Percentiles rank a stretch among this genome's conserved stretches.
Evolutionary conservation across 2,329 filamentous ascomycete species (phyloP).

Genomic region (Colletotrichum sp.): DNA sequence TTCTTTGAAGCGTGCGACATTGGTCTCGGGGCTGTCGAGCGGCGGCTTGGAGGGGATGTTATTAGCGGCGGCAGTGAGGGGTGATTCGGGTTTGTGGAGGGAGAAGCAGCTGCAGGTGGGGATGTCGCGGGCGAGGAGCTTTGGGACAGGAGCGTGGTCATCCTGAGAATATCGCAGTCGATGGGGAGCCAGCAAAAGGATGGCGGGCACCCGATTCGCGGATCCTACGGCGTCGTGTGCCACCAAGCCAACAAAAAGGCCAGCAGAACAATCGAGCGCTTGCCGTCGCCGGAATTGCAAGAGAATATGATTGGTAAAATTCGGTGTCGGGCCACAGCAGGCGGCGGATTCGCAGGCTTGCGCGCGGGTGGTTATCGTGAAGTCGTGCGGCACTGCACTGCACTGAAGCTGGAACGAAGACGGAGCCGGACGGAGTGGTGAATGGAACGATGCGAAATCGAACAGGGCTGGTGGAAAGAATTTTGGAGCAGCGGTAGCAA

Average conservation of each 20-base stretch:
- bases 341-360: neutral
- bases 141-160: slow-evolving; percentile 62
- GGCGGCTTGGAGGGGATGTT: slow-evolving; percentile 61
- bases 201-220: slow-evolving; percentile 28
- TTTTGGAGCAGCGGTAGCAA: neutral
- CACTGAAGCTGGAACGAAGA: neutral
- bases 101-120: slow-evolving; percentile 51
- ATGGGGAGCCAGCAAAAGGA: slow-evolving; percentile 24
- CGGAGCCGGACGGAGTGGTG: neutral
- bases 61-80: slow-evolving; percentile 61
- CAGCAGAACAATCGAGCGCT: neutral
- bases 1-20: slow-evolving; percentile 81
- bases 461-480: neutral
- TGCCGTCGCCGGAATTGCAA: neutral
- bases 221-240: slow-evolving; percentile 16
- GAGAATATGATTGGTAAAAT: neutral
- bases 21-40: slow-evolving; percentile 67
- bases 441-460: neutral
- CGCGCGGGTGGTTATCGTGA: slow-evolving; percentile 14
- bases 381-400: neutral
- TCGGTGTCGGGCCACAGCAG: neutral
- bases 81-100: slow-evolving; percentile 54
- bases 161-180: slow-evolving; percentile 26
- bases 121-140: slow-evolving; percentile 60
- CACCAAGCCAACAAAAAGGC: neutral